Conservation (phyloP, 257 asterid species). For the Mentha longifolia region DNA sequence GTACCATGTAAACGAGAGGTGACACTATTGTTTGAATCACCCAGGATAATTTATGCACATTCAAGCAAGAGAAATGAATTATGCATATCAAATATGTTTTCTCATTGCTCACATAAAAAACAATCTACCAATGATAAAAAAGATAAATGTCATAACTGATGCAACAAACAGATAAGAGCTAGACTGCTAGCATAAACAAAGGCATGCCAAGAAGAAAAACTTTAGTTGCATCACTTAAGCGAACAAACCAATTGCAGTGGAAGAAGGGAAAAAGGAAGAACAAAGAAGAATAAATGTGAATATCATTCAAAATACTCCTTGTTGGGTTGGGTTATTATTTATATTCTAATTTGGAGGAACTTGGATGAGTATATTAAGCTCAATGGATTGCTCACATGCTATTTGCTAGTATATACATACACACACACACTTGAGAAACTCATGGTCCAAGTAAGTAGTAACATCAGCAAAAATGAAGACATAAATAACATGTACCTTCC, state of each 20-base stretch:
- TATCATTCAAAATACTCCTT: neutral
- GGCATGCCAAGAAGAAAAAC: neutral
- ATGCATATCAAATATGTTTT: too few species aligned
- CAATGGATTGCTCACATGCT: too few species aligned
- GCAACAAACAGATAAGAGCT: neutral
- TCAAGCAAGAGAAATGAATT: neutral
- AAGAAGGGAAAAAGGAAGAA: neutral
- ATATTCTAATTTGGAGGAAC: too few species aligned
- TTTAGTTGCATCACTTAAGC: neutral
- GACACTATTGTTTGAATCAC: too few species aligned
- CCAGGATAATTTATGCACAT: neutral
- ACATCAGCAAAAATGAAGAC: conserved; percentile 14
- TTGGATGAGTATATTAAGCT: too few species aligned
- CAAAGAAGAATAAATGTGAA: neutral
- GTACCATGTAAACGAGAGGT: too few species aligned
- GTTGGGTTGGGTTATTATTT: neutral
- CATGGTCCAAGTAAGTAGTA: neutral
- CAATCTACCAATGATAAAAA: too few species aligned
- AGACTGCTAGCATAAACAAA: neutral
- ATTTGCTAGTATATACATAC: too few species aligned
- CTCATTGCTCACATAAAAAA: too few species aligned
- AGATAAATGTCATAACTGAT: too few species aligned
- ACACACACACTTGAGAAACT: too few species aligned
- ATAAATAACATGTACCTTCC: conserved; percentile 65
- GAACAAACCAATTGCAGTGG: neutral